Conservation (phyloP, 225 moss, liverwort and hornwort genomes). For the Lunularia cruciata region DNA sequence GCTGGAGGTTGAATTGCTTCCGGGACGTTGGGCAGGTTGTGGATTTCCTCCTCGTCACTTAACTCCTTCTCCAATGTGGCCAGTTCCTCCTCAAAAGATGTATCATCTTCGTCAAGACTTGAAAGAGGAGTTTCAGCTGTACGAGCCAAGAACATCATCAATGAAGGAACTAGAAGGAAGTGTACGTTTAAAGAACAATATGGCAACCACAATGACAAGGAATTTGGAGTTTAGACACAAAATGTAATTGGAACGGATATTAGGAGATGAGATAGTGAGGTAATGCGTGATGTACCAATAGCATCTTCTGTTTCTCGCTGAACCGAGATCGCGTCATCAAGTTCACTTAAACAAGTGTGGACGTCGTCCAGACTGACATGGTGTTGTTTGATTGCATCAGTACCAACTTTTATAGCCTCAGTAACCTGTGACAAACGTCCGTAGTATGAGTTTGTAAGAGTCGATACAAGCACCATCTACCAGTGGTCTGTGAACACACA, state of each 20-base stretch:
- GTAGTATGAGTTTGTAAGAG: no score
- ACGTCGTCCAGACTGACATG: conserved; percentile 86
- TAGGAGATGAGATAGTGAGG: neutral
- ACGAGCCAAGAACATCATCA: conserved; percentile 7
- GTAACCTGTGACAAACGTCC: conserved; percentile 60
- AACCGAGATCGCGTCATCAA: conserved; percentile 71
- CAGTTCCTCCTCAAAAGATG: conserved; percentile 72
- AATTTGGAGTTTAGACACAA: neutral
- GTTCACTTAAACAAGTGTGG: conserved; percentile 74
- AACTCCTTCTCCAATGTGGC: conserved; percentile 64
- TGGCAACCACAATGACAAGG: neutral
- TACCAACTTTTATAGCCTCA: conserved; percentile 79
- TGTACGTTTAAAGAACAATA: neutral
- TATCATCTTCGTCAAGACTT: conserved; percentile 45
- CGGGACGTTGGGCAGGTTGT: conserved; percentile 45
- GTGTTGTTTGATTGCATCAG: conserved; percentile 79
- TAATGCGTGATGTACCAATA: conserved; percentile 57
- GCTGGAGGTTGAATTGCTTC: conserved; percentile 6
- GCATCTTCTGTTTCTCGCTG: conserved; percentile 71
- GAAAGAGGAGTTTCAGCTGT: conserved; percentile 55
- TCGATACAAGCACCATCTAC: no score
- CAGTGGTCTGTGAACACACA: no score
- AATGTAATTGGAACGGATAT: neutral
- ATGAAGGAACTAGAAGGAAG: neutral
- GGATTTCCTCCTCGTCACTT: conserved; percentile 35